Evolutionary conservation across 495 filamentous ascomycete species (phyloP), one percentile per base, ranked within the genome.

Genomic region (Aspergillus conjunctus): DNA sequence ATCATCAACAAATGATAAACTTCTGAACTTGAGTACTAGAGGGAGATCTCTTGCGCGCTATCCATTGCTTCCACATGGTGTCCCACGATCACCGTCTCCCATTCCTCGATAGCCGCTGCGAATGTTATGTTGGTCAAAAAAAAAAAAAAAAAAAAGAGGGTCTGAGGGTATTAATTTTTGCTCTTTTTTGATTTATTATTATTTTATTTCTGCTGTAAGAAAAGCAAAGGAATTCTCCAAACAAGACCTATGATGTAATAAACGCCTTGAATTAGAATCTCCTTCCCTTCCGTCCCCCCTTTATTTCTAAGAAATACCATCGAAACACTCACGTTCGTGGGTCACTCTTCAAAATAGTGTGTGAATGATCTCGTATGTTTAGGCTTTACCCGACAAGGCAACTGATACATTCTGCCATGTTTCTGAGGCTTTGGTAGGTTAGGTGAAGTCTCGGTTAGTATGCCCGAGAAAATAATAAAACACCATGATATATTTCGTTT

Each of bases 401-500:
- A 77, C 73, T 79, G 74, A 78, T 79, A 76, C 74, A 76, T 77
- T 73, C 73, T 62, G 20, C 26, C 41, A 39, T 14, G 17, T 17
- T 48, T 21, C 44, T 20, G 44, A 48, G 20, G 44, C 17, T 21
- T 20, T 26, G 26, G 26, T 26, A 26, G 26, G 26, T 21, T 17
- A 21, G 31, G 58, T 48, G n/a, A 37, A 54, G 26, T 22, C 32
- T 54, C 50, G 41, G 50, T 48, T 52, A 15, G 39, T 46, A 52
- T 53, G 41, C 34, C 59, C 30, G 43, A 32, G 26, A 21, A 14
- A 44, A n/a, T 51, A 51, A 48, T 49, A 46, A 14, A 30, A 26
- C 31, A 18, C 43, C 7, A 39, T 15, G 18, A 43, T 39, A 31
- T 22, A 22, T 51, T 41, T 22, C 11, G 14, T 51, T 33, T 50